Conservation (phyloP, 306 rosid species). For the Herpetospermum pedunculosum region DNA sequence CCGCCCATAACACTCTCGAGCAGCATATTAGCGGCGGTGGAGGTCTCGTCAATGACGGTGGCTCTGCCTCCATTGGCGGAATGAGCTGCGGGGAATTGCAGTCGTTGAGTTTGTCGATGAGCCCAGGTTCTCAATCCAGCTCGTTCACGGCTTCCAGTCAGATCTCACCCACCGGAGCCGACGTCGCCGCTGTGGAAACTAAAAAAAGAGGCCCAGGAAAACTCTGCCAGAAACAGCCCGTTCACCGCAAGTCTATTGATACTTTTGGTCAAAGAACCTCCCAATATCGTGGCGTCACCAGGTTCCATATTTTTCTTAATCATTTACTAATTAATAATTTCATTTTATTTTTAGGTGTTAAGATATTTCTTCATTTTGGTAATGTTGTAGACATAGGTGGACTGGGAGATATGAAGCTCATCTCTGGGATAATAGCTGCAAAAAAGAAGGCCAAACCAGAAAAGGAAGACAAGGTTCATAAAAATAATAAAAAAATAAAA, state of each 20-base stretch:
- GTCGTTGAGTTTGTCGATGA: conserved; percentile 55
- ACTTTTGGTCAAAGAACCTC: conserved; percentile 17
- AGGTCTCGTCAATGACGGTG: not conserved
- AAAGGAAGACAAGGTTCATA: conserved; percentile 21
- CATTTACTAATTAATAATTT: not conserved
- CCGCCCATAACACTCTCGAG: not conserved
- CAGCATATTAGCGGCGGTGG: not conserved
- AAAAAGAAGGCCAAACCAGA: conserved; percentile 17
- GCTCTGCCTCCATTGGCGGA: conserved; percentile 19
- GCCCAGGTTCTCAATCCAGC: conserved; percentile 27
- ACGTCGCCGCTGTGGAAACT: not conserved
- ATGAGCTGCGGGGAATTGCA: conserved; percentile 41
- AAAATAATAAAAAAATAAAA: not conserved
- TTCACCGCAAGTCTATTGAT: conserved; percentile 15
- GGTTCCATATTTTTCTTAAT: not conserved
- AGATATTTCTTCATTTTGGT: not conserved
- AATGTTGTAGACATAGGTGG: conserved; percentile 4
- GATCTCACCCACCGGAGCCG: conserved; percentile 1
- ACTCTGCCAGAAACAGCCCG: conserved; percentile 9
- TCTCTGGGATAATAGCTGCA: conserved; percentile 18
- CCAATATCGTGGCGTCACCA: conserved; percentile 15
- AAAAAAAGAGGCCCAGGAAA: conserved; percentile 11
- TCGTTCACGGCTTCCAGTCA: not conserved
- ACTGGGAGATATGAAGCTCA: conserved; percentile 18
- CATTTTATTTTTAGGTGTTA: not conserved